Conservation (phyloP, 164 flowering plant species). For the Umbellularia californica region DNA sequence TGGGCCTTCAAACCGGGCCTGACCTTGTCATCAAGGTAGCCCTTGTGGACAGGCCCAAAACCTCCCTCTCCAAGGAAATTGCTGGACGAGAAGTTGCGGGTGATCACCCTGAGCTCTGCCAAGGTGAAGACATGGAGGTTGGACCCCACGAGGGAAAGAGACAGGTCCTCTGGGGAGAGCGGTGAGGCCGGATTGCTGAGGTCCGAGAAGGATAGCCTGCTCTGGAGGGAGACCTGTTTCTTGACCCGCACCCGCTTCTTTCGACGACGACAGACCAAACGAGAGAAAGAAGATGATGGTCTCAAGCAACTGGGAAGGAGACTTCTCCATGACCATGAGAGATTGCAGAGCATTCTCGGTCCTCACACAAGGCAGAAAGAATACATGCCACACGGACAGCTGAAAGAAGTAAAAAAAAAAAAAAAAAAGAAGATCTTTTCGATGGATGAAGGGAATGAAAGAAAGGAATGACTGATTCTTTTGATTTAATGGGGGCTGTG, state of each 20-base stretch:
- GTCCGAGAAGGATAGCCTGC: constrained; percentile 54
- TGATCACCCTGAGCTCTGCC: constrained; percentile 47
- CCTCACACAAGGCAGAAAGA: background rate
- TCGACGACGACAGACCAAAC: background rate
- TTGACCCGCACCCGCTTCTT: constrained; percentile 11
- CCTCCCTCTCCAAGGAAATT: constrained; percentile 78
- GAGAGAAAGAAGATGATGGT: background rate
- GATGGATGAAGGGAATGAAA: too few relatives aligned
- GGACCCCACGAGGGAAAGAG: constrained; percentile 47
- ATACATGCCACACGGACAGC: too few relatives aligned
- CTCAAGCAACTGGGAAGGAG: constrained; percentile 30
- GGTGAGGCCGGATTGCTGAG: constrained; percentile 44
- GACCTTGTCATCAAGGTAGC: constrained; percentile 57
- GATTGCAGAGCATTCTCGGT: constrained; percentile 13
- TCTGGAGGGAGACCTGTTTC: constrained; percentile 15
- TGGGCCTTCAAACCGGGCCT: constrained; percentile 59
- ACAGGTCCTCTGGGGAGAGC: constrained; percentile 37
- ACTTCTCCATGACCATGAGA: constrained; percentile 21
- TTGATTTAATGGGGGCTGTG: too few relatives aligned
- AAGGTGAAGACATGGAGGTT: constrained; percentile 55
- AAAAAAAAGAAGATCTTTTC: too few relatives aligned
- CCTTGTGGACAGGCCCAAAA: constrained; percentile 77
- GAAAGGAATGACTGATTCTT: too few relatives aligned
- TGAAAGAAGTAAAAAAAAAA: too few relatives aligned
- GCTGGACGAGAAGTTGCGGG: constrained; percentile 42